phyloP scores from a whole-genome alignment of 768 basidiomycete species.

The Hirschioporus abietinus region DNA sequence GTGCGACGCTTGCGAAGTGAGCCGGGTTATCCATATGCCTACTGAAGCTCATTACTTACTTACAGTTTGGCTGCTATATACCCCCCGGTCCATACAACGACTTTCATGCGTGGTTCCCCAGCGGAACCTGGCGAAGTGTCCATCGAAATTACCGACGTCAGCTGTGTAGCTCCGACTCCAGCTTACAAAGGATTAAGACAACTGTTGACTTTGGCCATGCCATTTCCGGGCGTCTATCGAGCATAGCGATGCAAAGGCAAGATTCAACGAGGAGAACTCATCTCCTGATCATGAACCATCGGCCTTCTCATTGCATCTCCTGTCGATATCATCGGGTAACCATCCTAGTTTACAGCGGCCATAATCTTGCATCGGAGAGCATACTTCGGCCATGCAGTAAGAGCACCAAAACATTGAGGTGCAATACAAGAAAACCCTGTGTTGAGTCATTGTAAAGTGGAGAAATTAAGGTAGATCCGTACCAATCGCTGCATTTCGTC shows the following conservation, averaged over 20 bases:
- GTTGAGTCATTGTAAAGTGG: not conserved
- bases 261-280: too few species aligned
- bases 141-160: not conserved
- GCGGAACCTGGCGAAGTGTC: not conserved
- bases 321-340: not conserved
- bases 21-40: not conserved
- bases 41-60: not conserved
- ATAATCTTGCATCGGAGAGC: not conserved
- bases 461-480: not conserved
- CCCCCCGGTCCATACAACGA: not conserved
- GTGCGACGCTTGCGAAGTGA: not conserved
- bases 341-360: not conserved
- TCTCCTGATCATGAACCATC: not conserved
- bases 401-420: not conserved
- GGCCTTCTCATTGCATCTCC: not conserved
- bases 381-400: not conserved
- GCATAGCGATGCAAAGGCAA: not conserved
- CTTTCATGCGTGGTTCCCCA: not conserved
- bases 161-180: not conserved
- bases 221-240: too few species aligned
- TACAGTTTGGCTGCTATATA: not conserved
- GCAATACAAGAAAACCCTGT: not conserved
- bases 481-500: not conserved
- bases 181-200: not conserved
- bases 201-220: not conserved